Evolutionary conservation across 2,329 filamentous ascomycete species (phyloP).

Genomic region (Fusarium brevicatenulatum): DNA sequence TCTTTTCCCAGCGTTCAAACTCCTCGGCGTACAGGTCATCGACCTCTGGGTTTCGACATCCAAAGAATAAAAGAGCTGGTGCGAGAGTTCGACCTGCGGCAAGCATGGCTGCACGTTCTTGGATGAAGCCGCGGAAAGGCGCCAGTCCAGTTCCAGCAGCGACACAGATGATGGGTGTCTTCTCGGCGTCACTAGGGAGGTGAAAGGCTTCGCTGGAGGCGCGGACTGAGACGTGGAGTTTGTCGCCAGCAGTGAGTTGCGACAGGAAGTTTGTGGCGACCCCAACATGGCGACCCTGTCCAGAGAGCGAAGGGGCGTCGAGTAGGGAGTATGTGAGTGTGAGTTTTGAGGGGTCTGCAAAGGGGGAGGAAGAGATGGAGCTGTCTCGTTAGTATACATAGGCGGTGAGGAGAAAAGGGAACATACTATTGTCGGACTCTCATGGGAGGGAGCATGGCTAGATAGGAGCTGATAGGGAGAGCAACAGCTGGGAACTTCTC

Average conservation of each 20-base stretch:
- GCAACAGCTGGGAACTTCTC: conserved; percentile 69
- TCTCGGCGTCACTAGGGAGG: conserved; percentile 57
- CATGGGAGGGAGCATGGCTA: conserved; percentile 80
- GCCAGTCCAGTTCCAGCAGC: conserved; percentile 67
- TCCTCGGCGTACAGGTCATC: conserved; percentile 71
- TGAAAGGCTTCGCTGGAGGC: conserved; percentile 59
- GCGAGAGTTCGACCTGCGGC: conserved; percentile 64
- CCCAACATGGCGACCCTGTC: conserved; percentile 63
- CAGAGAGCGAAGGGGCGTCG: conserved; percentile 63
- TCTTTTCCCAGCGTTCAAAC: conserved; percentile 66
- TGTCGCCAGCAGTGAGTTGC: conserved; percentile 55
- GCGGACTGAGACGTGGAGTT: conserved; percentile 61
- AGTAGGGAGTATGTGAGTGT: conserved; percentile 77
- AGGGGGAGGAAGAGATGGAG: conserved; percentile 79
- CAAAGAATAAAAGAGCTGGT: conserved; percentile 72
- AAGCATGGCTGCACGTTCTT: conserved; percentile 66
- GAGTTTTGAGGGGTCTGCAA: conserved; percentile 64
- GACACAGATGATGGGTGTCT: conserved; percentile 62
- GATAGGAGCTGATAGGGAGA: conserved; percentile 72
- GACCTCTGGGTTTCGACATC: conserved; percentile 64
- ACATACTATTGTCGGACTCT: conserved; percentile 75
- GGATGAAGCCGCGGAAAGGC: conserved; percentile 71
- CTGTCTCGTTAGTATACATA: conserved; percentile 38
- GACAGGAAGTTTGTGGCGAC: conserved; percentile 71
- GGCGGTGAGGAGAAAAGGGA: background rate